Base-by-base conservation (phyloP, 106 monocot species). In the Narthecium ossifragum region DNA sequence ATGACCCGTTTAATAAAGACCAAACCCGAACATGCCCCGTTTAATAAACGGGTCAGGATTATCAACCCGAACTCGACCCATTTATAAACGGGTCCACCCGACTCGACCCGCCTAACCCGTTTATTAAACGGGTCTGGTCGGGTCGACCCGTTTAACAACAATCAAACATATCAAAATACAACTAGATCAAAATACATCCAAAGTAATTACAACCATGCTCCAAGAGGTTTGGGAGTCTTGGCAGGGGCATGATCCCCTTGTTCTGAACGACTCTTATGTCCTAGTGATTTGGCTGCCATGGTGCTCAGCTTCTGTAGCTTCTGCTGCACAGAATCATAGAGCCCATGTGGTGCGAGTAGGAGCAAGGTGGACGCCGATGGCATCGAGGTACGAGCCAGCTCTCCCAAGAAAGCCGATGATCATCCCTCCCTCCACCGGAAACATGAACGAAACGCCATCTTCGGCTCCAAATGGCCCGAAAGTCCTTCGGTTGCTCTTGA, bases 301-400 rank as follows among this genome's bases (percentile, higher is more conserved):
- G 25, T 24, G 9, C 57, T 57, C 2, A 68, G 2, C 61, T 68
- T 68, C 8, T 60, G 73, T 6, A 72, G 25, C 50, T 63, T 72
- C 8, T 49, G 34, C 10, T 64, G 63, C 54, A 68, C 12, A 0
- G 46, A 29, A 4, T 68, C 34, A 15, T 60, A 60, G 6, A 61
- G 9, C 11, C n/a, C 43, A n/a, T n/a, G n/a, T 66, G 11, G 31
- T 29, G 1, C 53, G 40, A 4, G 27, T 15, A 2, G 60, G 53
- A 1, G 59, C 17, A n/a, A 75, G 22, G 22, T 20, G 32, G 46
- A 60, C 55, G 17, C 74, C 68, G n/a, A 75, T 55, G 12, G 74
- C 61, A 28, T 75, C 67, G 17, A 75, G 68, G 25, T 67, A 49
- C 53, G 50, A 38, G 11, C 73, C 66, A 17, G 68, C 49, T 30